Base-by-base conservation (phyloP, 495 filamentous ascomycete genomes). In the Hyaloscypha finlandica region DNA sequence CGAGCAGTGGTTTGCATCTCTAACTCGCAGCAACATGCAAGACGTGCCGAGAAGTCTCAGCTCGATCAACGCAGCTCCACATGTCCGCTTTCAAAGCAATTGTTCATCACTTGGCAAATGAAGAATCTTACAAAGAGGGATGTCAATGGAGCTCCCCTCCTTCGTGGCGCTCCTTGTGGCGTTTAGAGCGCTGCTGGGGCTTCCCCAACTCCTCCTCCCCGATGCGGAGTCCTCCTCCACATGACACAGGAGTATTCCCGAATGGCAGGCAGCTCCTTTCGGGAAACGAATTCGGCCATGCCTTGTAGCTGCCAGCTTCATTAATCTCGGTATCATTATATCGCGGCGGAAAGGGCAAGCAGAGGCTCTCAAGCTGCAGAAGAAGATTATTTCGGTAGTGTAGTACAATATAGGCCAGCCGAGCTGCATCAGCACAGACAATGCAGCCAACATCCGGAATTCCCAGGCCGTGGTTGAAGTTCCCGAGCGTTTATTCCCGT, bases 201-300 rank as follows among this genome's bases (percentile, higher is more conserved):
- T 48, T 48, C 42, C 42, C 42, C 42, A 48, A 48, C 42, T 48
- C 16, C 42, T 48, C 42, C 42, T 48, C 42, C 42, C 42, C 42
- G 42, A 14, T 11, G 4, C 42, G 42, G 3, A 12, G 35, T 12
- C 35, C 35, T 37, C 12, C 35, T 19, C 42, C 9, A 48, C 42
- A 11, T 16, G 11, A 12, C 42, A 4, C 16, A 48, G 42, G 42
- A 6, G 42, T 11, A 48, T 48, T 48, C 16, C 42, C 42, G 42
- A 48, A 6, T 48, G 42, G 16, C 11, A 48, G 42, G 16, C 11
- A 48, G 42, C 42, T 48, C 11, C 4, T 14, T 14, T 19, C 8
- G 42, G 42, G 42, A 19, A 48, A 19, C 14, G 42, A 4, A 19
- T 19, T 48, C 42, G 8, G 4, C 14, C 16, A 16, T 48, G 42